These are phyloP conservation scores for Cynanchum wilfordii DNA, from an alignment of 257 asterid genomes.

Conservation along the genomic window DNA sequence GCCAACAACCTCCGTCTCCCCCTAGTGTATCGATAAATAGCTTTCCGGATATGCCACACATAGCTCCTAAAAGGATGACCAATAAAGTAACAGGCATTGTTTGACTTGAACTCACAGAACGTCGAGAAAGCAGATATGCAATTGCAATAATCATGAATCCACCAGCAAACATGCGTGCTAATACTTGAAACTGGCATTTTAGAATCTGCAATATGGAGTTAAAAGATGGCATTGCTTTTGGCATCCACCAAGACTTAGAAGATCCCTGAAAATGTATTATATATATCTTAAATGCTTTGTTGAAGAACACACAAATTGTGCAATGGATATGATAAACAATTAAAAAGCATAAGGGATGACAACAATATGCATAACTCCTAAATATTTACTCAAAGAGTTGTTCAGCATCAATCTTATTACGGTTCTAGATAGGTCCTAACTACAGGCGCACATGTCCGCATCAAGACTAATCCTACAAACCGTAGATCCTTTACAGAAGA, in stretches of 20 bases:
- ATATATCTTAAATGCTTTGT: background rate
- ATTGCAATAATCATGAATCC: slow-evolving; percentile 50
- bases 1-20: slow-evolving; percentile 71
- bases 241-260: slow-evolving; percentile 77
- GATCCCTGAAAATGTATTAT: slow-evolving; percentile 37
- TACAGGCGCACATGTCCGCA: too few species aligned
- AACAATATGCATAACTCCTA: background rate
- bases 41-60: slow-evolving; percentile 69
- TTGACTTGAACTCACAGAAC: slow-evolving; percentile 60
- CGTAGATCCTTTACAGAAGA: too few species aligned
- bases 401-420: background rate
- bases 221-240: slow-evolving; percentile 50
- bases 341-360: background rate
- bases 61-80: slow-evolving; percentile 53
- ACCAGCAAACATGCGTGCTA: slow-evolving; percentile 69
- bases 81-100: slow-evolving; percentile 83
- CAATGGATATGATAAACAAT: background rate
- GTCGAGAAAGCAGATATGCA: slow-evolving; percentile 50
- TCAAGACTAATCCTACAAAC: too few species aligned
- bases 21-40: slow-evolving; percentile 80
- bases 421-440: background rate
- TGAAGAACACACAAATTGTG: background rate
- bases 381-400: background rate
- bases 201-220: slow-evolving; percentile 60
- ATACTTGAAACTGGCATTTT: slow-evolving; percentile 62